Conservation (phyloP, 129 eudicot species). For the Logfia minima region DNA sequence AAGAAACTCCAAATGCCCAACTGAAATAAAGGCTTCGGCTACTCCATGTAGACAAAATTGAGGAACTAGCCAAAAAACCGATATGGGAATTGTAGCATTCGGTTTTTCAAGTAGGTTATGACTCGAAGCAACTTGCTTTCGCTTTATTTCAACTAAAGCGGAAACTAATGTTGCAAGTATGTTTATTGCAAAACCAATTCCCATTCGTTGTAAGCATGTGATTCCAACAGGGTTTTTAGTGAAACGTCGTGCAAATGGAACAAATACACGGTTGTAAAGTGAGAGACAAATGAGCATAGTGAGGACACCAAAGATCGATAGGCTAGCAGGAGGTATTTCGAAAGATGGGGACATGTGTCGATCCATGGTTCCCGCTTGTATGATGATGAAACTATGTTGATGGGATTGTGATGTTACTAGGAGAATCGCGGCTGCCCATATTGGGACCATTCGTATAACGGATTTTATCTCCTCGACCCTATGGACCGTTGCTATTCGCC, state of each 20-base stretch:
- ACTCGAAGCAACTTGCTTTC: constrained; percentile 62
- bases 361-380: constrained; percentile 92
- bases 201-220: constrained; percentile 84
- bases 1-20: constrained; percentile 87
- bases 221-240: constrained; percentile 71
- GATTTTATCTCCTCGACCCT: constrained; percentile 86
- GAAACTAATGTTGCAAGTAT: constrained; percentile 63
- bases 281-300: constrained; percentile 62
- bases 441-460: constrained; percentile 67
- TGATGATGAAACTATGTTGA: constrained; percentile 62
- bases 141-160: constrained; percentile 61
- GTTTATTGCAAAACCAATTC: constrained; percentile 67
- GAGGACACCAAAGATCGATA: constrained; percentile 58
- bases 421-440: constrained; percentile 77
- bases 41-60: constrained; percentile 75
- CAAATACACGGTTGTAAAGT: constrained; percentile 65
- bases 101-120: constrained; percentile 66
- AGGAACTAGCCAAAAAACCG: constrained; percentile 84
- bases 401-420: constrained; percentile 63
- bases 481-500: constrained; percentile 86
- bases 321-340: constrained; percentile 79
- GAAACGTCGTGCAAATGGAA: constrained; percentile 65
- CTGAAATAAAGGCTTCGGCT: constrained; percentile 67
- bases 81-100: constrained; percentile 57
- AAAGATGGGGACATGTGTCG: constrained; percentile 78